Base-by-base conservation (phyloP, 352 stramenopile species). In the Globisporangium splendens region DNA sequence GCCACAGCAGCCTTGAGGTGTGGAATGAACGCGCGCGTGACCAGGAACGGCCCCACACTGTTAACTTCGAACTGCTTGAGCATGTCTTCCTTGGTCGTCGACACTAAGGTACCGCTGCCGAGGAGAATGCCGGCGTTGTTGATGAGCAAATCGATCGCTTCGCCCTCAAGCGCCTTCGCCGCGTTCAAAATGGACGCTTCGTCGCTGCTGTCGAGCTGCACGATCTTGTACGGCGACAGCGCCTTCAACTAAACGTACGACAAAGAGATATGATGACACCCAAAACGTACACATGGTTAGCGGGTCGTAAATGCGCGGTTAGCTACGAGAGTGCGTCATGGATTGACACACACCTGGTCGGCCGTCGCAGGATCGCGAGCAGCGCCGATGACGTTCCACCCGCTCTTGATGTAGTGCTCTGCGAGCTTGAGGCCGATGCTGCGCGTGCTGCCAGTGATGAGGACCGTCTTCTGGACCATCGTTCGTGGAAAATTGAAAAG, bases 341-440 rank as follows among this genome's bases (percentile, higher is more conserved):
- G n/a, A n/a, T n/a, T n/a, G n/a, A n/a, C n/a, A n/a, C n/a, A n/a
- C n/a, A n/a, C n/a, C n/a, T n/a, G n/a, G n/a, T n/a, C n/a, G n/a
- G n/a, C n/a, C n/a, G n/a, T n/a, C n/a, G 24, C 24, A 31, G 56
- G 51, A 48, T 70, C 47, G 24, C 73, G 73, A 3, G 69, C 73
- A 31, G 24, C 24, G 2, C 2, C 24, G 24, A 31, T 31, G 24
- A 31, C 0, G 17, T 77, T 73, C 75, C 75, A 85, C 8, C 72
- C 75, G 10, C 57, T 43, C 1, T 67, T 55, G 31, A 69, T 65
- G 62, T 74, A 86, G 63, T 75, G 60, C 50, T 79, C 54, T 35
- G 63, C 62, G n/a, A 88, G 65, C 24, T 57, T 54, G 39, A 88
- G 58, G 3, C 77, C 77, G 56, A 88, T 68, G 46, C 75, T 72